phyloP scores from a whole-genome alignment of 495 filamentous ascomycete species.

The Cladorrhinum samala region DNA sequence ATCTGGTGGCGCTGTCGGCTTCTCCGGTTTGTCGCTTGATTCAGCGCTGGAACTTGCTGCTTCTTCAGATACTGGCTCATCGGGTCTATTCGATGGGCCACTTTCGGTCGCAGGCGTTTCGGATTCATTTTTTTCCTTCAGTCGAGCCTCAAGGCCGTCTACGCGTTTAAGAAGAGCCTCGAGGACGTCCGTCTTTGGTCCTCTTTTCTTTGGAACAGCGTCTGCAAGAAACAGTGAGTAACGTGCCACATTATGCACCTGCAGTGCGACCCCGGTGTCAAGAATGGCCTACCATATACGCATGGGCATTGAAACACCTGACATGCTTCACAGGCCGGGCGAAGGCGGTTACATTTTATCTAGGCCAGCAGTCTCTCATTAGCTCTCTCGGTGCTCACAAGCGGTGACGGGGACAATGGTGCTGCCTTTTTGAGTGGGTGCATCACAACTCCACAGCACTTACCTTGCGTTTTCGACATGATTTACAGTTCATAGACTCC shows the following conservation, averaged over 20 bases:
- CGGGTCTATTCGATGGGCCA: slow-evolving; percentile 7
- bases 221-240: slow-evolving; percentile 42
- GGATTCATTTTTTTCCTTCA: slow-evolving; percentile 58
- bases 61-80: slow-evolving; percentile 13
- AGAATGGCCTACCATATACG: slow-evolving; percentile 62
- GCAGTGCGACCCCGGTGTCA: neutral
- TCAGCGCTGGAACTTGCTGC: slow-evolving; percentile 6
- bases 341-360: slow-evolving; percentile 86
- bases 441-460: too few species aligned
- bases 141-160: slow-evolving; percentile 71
- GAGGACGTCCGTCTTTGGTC: slow-evolving; percentile 81
- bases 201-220: slow-evolving; percentile 80
- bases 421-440: too few species aligned
- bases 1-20: neutral
- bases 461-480: slow-evolving; percentile 83
- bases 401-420: neutral
- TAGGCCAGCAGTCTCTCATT: slow-evolving; percentile 24
- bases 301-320: slow-evolving; percentile 85
- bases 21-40: neutral
- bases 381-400: neutral
- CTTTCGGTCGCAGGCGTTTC: slow-evolving; percentile 38
- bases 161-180: slow-evolving; percentile 79
- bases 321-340: slow-evolving; percentile 80
- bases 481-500: slow-evolving; percentile 92
- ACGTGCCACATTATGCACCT: neutral